Percentiles rank a stretch among this genome's conserved stretches.
Evolutionary conservation across 2,329 filamentous ascomycete genomes (phyloP).

Genomic region (Colletotrichum lentis): DNA sequence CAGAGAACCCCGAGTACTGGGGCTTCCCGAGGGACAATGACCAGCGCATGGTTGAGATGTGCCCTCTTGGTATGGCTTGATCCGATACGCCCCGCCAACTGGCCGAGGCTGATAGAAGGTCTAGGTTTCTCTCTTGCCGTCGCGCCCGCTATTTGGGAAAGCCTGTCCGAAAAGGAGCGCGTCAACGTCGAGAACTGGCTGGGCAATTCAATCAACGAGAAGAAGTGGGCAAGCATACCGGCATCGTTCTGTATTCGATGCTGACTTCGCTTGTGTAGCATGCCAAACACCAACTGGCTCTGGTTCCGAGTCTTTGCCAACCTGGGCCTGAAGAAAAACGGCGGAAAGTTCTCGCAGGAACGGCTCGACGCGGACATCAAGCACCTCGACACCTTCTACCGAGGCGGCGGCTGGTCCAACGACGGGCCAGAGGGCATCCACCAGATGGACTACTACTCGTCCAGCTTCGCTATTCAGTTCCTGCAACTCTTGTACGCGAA

Average conservation of each 20-base stretch:
- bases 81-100: neutral
- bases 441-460: conserved; percentile 88
- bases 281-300: conserved; percentile 74
- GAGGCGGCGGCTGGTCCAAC: conserved; percentile 84
- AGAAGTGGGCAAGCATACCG: conserved; percentile 59
- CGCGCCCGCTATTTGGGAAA: conserved; percentile 71
- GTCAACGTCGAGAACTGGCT: conserved; percentile 76
- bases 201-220: conserved; percentile 78
- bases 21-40: conserved; percentile 78
- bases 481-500: conserved; percentile 80
- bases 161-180: conserved; percentile 68
- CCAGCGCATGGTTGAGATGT: conserved; percentile 87
- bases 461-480: conserved; percentile 83
- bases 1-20: conserved; percentile 76
- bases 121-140: conserved; percentile 74
- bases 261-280: conserved; percentile 57
- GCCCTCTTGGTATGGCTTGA: conserved; percentile 66
- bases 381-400: conserved; percentile 81
- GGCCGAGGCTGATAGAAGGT: neutral
- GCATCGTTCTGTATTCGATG: neutral
- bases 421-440: conserved; percentile 81
- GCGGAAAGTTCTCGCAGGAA: conserved; percentile 73
- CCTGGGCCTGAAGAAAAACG: conserved; percentile 77
- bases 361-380: conserved; percentile 78
- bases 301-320: conserved; percentile 90